Percentiles rank a stretch among this genome's conserved stretches.
Conservation (phyloP, 306 rosid genomes). For the Argentina anserina region DNA sequence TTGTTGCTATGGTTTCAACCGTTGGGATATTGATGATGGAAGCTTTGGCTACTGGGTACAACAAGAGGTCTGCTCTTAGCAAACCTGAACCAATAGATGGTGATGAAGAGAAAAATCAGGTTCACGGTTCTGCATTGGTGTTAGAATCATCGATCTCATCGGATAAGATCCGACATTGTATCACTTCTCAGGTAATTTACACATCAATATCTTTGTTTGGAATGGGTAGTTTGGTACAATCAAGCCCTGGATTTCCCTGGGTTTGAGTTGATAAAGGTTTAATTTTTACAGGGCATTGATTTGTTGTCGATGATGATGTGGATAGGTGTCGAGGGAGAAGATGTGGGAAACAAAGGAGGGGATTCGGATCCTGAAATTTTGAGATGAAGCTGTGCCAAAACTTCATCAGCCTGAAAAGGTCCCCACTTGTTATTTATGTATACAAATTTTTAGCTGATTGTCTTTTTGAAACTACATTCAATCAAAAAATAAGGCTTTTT, state of each 20-base stretch:
- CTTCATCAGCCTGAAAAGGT: slow-evolving; percentile 80
- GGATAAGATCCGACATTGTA: slow-evolving; percentile 46
- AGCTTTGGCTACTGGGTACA: slow-evolving; percentile 40
- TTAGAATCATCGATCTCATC: slow-evolving; percentile 21
- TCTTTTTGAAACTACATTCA: neutral
- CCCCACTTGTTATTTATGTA: slow-evolving; percentile 1
- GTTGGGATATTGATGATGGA: slow-evolving; percentile 48
- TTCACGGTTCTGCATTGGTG: slow-evolving; percentile 51
- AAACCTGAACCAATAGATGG: slow-evolving; percentile 30
- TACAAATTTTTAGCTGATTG: neutral
- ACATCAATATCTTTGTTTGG: neutral
- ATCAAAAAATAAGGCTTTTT: neutral
- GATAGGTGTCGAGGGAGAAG: slow-evolving; percentile 55
- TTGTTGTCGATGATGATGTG: slow-evolving; percentile 6
- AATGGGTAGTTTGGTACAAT: too few relatives aligned
- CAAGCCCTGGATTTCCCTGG: too few relatives aligned
- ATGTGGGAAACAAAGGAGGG: slow-evolving; percentile 39
- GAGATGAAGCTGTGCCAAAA: slow-evolving; percentile 77
- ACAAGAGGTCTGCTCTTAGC: slow-evolving; percentile 35
- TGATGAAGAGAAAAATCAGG: slow-evolving; percentile 32
- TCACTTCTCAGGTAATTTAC: slow-evolving; percentile 54
- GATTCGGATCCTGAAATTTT: slow-evolving; percentile 66
- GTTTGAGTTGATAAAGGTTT: neutral
- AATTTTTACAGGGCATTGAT: neutral
- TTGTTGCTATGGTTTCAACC: slow-evolving; percentile 53